Conservation (phyloP, 2,329 filamentous ascomycete genomes). For the Fusarium austroafricanum region DNA sequence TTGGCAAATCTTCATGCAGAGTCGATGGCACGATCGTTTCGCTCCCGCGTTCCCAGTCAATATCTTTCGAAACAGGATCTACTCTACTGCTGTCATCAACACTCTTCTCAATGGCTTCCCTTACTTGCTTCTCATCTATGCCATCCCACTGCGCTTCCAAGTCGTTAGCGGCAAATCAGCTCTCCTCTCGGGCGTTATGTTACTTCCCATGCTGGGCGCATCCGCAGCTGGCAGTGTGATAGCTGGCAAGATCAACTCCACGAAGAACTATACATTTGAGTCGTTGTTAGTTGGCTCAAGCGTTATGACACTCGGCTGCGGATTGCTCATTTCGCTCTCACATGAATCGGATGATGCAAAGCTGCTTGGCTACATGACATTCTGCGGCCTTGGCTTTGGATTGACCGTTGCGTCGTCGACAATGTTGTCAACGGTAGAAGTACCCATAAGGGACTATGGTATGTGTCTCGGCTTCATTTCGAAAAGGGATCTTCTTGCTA, state of each 20-base stretch:
- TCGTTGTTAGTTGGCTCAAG: conserved; percentile 56
- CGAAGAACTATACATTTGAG: conserved; percentile 57
- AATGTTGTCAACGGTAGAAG: conserved; percentile 57
- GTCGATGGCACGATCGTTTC: conserved; percentile 45
- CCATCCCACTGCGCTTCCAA: conserved; percentile 62
- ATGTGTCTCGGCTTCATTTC: conserved; percentile 2
- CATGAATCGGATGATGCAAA: conserved; percentile 55
- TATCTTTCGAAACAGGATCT: conserved; percentile 61
- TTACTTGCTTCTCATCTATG: conserved; percentile 61
- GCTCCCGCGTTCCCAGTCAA: conserved; percentile 60
- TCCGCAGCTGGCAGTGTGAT: conserved; percentile 59
- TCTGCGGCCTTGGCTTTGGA: conserved; percentile 66
- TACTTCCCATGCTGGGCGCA: conserved; percentile 65
- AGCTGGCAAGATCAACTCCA: conserved; percentile 57
- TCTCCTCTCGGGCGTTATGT: conserved; percentile 61
- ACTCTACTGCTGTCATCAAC: conserved; percentile 56
- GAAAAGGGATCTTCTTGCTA: conserved; percentile 16
- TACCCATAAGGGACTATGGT: conserved; percentile 61
- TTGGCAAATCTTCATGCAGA: conserved; percentile 47
- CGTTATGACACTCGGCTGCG: conserved; percentile 61
- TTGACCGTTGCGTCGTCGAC: conserved; percentile 61
- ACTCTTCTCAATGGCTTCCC: conserved; percentile 63
- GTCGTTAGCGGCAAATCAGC: conserved; percentile 61
- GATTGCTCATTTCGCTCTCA: conserved; percentile 56
- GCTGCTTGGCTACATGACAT: conserved; percentile 61